Evolutionary conservation across 2,329 filamentous ascomycete genomes (phyloP), one percentile per base, ranked within the genome.

Genomic region (Botryotinia globosa): DNA sequence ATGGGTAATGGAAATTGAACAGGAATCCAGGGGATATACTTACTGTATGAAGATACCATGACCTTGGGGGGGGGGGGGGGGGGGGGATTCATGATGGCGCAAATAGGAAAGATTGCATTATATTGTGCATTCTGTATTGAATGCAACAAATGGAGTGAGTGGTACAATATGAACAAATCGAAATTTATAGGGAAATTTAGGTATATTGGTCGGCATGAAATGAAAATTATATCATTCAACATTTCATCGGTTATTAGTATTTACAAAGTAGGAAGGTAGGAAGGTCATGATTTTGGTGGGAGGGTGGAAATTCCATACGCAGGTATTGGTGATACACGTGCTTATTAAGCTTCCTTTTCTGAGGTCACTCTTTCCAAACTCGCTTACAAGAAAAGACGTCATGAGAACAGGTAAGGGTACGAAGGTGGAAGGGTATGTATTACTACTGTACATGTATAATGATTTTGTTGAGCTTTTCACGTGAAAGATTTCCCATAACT

Each of bases 351-450:
- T 18, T 61, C 22, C 34, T 39, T 39, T n/a, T 61, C 22, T 37
- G 22, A 61, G 34, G 32, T n/a, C 51, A 54, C n/a, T 29, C 51
- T 61, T 34, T 48, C 16, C 22, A 29, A 54, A 7, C n/a, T 62
- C 59, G 59, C 59, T 62, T 62, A 25, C 25, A 42, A 29, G 6
- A 42, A 39, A 62, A 39, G 59, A 76, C 75, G 76, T 77, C 76
- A 78, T 76, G 72, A 39, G 25, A 42, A 39, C 34, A 39, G 32
- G 32, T 37, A 61, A 12, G 20, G 58, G 58, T 37, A 25, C 32
- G 32, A 7, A 14, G 58, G 32, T n/a, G n/a, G n/a, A n/a, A n/a
- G n/a, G n/a, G n/a, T n/a, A n/a, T n/a, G n/a, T n/a, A n/a, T n/a
- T n/a, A n/a, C n/a, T n/a, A n/a, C n/a, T n/a, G 20, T 22, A 58